Percentiles rank a stretch among this genome's conserved stretches.
These are phyloP conservation scores for Chalara sp. DNA, from an alignment of 2,329 filamentous ascomycete species.

Conservation along the genomic window DNA sequence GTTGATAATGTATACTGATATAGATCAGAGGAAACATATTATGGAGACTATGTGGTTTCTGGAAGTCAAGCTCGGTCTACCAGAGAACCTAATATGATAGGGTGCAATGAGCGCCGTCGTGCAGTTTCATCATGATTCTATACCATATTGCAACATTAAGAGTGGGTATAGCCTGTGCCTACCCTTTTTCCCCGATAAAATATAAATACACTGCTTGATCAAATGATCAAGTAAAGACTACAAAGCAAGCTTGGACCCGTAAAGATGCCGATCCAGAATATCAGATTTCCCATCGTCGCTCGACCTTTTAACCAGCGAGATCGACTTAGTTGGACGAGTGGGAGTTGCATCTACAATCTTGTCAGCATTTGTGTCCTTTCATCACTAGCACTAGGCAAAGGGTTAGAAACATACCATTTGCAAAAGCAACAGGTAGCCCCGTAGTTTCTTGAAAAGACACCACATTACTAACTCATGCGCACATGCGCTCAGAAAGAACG, in stretches of 20 bases:
- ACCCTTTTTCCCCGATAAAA: not conserved
- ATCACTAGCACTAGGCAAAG: not conserved
- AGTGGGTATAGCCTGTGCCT: too few species aligned
- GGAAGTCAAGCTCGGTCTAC: too few species aligned
- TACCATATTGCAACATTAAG: too few species aligned
- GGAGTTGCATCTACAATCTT: slow-evolving; percentile 49
- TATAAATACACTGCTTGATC: slow-evolving; percentile 3
- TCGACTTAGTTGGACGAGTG: slow-evolving; percentile 60
- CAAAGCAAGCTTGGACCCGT: slow-evolving; percentile 64
- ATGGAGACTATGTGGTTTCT: too few species aligned
- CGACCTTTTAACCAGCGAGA: slow-evolving; percentile 58
- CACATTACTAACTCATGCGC: slow-evolving; percentile 37
- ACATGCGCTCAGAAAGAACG: slow-evolving; percentile 28
- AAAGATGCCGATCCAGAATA: slow-evolving; percentile 77
- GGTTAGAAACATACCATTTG: slow-evolving; percentile 45
- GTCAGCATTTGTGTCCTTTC: not conserved
- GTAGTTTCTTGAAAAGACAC: slow-evolving; percentile 70
- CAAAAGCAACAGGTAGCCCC: slow-evolving; percentile 65
- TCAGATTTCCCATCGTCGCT: slow-evolving; percentile 60
- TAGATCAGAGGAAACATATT: too few species aligned
- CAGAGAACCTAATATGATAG: too few species aligned
- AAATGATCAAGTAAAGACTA: slow-evolving; percentile 53
- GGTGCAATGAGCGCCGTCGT: too few species aligned
- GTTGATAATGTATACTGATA: too few species aligned
- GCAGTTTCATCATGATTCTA: too few species aligned